Base-by-base conservation (phyloP, 2,329 filamentous ascomycete species). In the Clonostachys sp. region DNA sequence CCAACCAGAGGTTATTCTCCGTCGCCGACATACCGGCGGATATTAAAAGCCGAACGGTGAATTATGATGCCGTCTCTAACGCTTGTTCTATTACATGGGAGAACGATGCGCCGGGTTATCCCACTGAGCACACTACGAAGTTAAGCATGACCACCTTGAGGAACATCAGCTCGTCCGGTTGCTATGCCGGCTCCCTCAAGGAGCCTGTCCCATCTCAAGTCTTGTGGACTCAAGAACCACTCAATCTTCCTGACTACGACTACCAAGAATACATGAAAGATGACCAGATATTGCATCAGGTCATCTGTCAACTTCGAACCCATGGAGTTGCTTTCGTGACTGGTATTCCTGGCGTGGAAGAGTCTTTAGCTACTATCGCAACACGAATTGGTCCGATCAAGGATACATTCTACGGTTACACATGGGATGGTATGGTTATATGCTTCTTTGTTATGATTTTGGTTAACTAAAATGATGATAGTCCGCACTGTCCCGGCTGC, bases 301-400 rank as follows among this genome's bases (percentile, higher is more conserved):
- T 47, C 9, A 44, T 47, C 14, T 13, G 18, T 9, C 42, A 44
- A 14, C 42, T 44, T 18, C 42, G 42, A 13, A 18, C 18, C 2
- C 14, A 35, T 14, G 42, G 42, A n/a, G 8, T 44, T 20, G 42
- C 42, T 33, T 44, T 44, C 4, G 42, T 44, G 24, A 47, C 18
- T 7, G 44, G 40, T 18, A 16, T 39, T 17, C 46, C 46, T 5
- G 41, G 41, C 8, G 16, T 38, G 2, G 46, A 47, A 17, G 39
- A 24, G 20, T 16, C 46, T 12, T 12, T 44, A n/a, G 30, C 46
- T 10, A 40, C 40, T n/a, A 47, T 47, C 4, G 46, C 46, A 17
- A 47, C 40, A 12, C 46, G 46, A 9, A 47, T 47, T 4, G 46
- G 46, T 8, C 46, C 46, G 3, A 38, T 47, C 34, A 47, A 47